Conservation (phyloP, 2,329 filamentous ascomycete genomes). For the Mycocentrospora acerina region DNA sequence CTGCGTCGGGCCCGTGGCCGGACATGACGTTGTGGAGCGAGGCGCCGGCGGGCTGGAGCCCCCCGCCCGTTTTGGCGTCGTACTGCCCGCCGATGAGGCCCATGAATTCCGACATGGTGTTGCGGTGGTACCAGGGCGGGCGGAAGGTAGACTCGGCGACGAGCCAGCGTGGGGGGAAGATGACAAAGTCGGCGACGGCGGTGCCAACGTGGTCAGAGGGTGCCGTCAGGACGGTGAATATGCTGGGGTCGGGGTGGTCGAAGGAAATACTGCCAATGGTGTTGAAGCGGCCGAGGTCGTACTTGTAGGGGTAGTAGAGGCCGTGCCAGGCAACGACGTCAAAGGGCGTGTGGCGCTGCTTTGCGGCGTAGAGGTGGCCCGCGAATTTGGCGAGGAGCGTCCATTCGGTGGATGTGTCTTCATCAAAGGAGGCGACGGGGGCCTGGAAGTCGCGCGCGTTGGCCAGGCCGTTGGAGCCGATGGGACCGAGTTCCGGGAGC, state of each 20-base stretch:
- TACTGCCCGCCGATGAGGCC: constrained; percentile 64
- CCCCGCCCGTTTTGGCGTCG: constrained; percentile 59
- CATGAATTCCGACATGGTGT: constrained; percentile 71
- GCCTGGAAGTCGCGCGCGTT: constrained; percentile 66
- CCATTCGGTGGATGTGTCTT: constrained; percentile 58
- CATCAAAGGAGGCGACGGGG: constrained; percentile 60
- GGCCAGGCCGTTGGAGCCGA: constrained; percentile 67
- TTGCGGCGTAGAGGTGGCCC: constrained; percentile 61
- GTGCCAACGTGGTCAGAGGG: constrained; percentile 58
- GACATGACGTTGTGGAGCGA: constrained; percentile 74
- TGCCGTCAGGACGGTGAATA: constrained; percentile 68
- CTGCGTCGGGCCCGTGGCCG: constrained; percentile 65
- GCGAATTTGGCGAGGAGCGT: constrained; percentile 63
- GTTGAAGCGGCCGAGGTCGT: constrained; percentile 60
- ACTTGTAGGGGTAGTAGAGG: constrained; percentile 64
- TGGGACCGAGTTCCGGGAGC: constrained; percentile 66
- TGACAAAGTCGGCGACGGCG: constrained; percentile 68
- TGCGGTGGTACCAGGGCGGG: constrained; percentile 72
- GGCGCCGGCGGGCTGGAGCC: constrained; percentile 64
- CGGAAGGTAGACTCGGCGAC: constrained; percentile 70
- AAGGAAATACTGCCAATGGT: constrained; percentile 58
- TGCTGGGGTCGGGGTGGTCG: constrained; percentile 67
- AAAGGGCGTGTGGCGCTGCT: constrained; percentile 67
- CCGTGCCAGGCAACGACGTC: constrained; percentile 74
- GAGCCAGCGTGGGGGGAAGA: constrained; percentile 72